phyloP scores from a whole-genome alignment of 2,329 filamentous ascomycete genomes.

The Rhexocercosporidium sp. region DNA sequence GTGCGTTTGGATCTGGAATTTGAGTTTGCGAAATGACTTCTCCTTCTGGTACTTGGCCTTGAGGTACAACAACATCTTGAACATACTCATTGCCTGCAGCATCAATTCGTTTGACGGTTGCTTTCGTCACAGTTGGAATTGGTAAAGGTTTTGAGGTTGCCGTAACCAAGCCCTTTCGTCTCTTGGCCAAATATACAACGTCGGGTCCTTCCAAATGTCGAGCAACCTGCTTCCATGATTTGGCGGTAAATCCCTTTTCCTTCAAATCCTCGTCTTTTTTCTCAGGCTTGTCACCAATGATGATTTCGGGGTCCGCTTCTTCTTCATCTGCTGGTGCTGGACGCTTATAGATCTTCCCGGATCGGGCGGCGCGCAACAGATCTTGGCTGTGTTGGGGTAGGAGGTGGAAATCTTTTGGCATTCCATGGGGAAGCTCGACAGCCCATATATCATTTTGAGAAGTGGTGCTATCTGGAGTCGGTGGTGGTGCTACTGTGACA shows the following conservation, averaged over 20 bases:
- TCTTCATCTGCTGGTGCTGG: constrained; percentile 67
- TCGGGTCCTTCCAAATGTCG: constrained; percentile 60
- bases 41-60: constrained; percentile 80
- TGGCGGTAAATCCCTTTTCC: constrained; percentile 58
- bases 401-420: constrained; percentile 85
- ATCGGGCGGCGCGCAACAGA: constrained; percentile 79
- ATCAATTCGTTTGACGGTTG: constrained; percentile 79
- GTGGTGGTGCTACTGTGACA: constrained; percentile 70
- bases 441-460: constrained; percentile 72
- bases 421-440: constrained; percentile 74
- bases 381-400: constrained; percentile 81
- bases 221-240: constrained; percentile 66
- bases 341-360: constrained; percentile 76
- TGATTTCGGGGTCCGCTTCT: constrained; percentile 56
- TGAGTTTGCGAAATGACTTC: constrained; percentile 73
- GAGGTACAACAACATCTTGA: constrained; percentile 80
- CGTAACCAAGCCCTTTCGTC: constrained; percentile 65
- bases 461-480: constrained; percentile 64
- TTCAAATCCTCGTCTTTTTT: constrained; percentile 61
- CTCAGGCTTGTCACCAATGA: constrained; percentile 56
- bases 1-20: constrained; percentile 63
- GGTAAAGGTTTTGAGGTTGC: constrained; percentile 55
- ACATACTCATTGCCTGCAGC: constrained; percentile 81
- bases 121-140: constrained; percentile 70
- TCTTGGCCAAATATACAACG: constrained; percentile 63